Conservation (phyloP, 108 stramenopile species). For the Cylindrotheca closterium region DNA sequence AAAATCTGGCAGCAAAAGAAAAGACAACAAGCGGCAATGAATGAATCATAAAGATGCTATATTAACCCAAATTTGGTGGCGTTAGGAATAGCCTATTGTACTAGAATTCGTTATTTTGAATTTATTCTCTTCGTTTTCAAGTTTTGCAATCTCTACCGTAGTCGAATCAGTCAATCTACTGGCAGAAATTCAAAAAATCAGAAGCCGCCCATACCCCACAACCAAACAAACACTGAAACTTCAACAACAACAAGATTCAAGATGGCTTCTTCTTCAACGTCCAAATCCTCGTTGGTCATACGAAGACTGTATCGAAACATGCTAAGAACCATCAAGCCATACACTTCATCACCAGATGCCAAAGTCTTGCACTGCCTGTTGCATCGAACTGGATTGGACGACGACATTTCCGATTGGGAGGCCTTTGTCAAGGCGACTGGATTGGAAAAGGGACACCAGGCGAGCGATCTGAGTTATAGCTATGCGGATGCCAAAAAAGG, state of each 20-base stretch:
- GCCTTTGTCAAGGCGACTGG: slow-evolving; percentile 8
- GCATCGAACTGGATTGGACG: slow-evolving; percentile 59
- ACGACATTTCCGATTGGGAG: slow-evolving; percentile 49
- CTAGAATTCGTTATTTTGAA: no score
- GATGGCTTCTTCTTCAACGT: slow-evolving; percentile 9
- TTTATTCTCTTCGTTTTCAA: no score
- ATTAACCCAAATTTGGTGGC: no score
- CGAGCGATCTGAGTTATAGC: slow-evolving; percentile 19
- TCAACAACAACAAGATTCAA: no score
- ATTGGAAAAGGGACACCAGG: slow-evolving; percentile 6
- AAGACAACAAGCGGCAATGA: slow-evolving; percentile 18
- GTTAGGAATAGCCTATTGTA: no score
- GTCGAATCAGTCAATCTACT: no score
- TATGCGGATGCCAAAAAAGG: slow-evolving; percentile 7
- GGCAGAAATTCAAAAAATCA: no score
- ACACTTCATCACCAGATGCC: slow-evolving; percentile 45
- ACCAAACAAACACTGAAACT: no score
- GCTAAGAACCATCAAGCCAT: slow-evolving; percentile 60
- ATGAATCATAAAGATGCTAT: no score
- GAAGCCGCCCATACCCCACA: no score
- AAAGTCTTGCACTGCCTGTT: slow-evolving; percentile 49
- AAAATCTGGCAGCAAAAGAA: slow-evolving; percentile 32
- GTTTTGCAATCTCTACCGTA: no score
- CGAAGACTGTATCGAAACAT: slow-evolving; percentile 65
- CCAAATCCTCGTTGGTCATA: slow-evolving; percentile 5